Percentiles rank a stretch among this genome's conserved stretches.
Conservation (phyloP, 2,329 filamentous ascomycete species). For the Beauveria medogensis region DNA sequence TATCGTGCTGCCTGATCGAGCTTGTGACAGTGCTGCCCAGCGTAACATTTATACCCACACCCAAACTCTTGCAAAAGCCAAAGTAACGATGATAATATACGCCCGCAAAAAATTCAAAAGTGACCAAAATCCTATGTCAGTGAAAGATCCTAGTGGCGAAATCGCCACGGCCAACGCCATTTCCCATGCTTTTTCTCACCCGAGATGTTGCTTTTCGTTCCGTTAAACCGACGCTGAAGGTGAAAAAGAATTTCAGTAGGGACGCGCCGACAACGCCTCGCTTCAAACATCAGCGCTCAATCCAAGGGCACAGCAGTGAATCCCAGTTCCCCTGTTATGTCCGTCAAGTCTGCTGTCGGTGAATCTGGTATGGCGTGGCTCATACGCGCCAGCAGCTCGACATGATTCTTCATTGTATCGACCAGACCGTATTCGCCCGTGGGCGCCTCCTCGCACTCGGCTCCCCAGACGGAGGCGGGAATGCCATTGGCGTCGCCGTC, state of each 20-base stretch:
- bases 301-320: conserved; percentile 17
- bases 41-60: not conserved
- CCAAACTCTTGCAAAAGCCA: not conserved
- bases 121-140: not conserved
- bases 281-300: not conserved
- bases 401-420: conserved; percentile 31
- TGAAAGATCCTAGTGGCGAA: not conserved
- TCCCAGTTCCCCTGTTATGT: conserved; percentile 24
- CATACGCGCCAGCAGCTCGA: conserved; percentile 32
- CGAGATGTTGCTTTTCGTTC: conserved; percentile 6
- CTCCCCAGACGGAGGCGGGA: conserved; percentile 49
- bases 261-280: not conserved
- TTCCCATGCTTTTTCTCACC: not conserved
- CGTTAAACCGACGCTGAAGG: not conserved
- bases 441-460: conserved; percentile 37
- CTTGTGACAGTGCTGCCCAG: not conserved
- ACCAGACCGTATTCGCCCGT: conserved; percentile 26
- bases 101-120: not conserved
- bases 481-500: conserved; percentile 40
- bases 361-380: conserved; percentile 17
- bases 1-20: not conserved
- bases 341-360: conserved; percentile 13
- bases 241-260: not conserved
- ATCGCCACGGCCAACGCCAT: conserved; percentile 1
- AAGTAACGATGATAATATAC: not conserved